phyloP scores from a whole-genome alignment of 1,284 basidiomycete species.

The Ustilago loliicola region DNA sequence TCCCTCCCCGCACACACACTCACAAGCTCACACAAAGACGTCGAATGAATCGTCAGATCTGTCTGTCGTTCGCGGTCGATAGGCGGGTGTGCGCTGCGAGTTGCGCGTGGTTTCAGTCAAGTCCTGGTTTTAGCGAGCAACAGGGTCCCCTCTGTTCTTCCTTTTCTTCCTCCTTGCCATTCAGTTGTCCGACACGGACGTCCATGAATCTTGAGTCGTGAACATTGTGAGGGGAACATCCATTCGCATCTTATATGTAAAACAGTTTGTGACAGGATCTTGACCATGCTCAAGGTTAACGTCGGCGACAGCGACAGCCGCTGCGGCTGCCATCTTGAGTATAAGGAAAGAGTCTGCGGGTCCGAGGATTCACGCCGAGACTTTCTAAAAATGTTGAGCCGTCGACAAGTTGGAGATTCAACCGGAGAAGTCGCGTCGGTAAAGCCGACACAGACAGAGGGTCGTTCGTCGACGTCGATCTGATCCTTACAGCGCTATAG shows the following conservation, averaged over 20 bases:
- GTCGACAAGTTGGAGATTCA: not conserved
- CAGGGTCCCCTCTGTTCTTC: not conserved
- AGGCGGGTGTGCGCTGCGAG: not conserved
- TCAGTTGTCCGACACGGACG: not conserved
- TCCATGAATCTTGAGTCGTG: not conserved
- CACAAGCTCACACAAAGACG: not conserved
- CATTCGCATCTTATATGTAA: no score
- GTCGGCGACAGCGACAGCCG: not conserved
- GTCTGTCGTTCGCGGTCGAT: constrained; percentile 1
- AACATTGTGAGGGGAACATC: no score
- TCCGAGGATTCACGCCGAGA: constrained; percentile 23
- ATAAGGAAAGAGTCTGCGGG: not conserved
- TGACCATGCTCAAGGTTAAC: not conserved
- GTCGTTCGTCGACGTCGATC: not conserved
- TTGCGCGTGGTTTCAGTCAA: not conserved
- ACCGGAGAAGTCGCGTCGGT: constrained; percentile 3
- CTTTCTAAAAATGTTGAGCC: constrained; percentile 3
- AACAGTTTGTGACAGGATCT: not conserved
- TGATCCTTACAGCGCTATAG: not conserved
- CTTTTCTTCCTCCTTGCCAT: not conserved
- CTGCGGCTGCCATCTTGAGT: not conserved
- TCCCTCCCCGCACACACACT: not conserved
- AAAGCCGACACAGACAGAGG: constrained; percentile 2
- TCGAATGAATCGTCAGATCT: not conserved
- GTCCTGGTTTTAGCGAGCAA: constrained; percentile 16